Evolutionary conservation across 345 rosid genomes (phyloP).

Genomic region (Erodium maritimum): DNA sequence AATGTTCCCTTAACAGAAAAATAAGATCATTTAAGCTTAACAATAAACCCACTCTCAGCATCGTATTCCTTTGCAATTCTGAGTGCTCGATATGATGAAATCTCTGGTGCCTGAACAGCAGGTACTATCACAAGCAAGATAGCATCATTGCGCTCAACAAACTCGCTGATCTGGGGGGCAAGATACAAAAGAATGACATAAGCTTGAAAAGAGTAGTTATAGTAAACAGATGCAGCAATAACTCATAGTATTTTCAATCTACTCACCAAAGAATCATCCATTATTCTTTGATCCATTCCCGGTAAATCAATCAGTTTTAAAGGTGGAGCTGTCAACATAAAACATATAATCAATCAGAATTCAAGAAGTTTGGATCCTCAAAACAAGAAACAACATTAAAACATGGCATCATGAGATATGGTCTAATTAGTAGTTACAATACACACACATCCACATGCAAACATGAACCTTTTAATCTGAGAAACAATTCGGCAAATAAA

Average conservation of each 20-base stretch:
- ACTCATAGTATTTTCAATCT: constrained; percentile 1
- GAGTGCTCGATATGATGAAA: constrained; percentile 82
- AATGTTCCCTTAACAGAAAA: too few relatives aligned
- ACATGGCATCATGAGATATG: neutral
- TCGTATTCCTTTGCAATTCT: constrained; percentile 89
- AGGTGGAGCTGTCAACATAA: constrained; percentile 69
- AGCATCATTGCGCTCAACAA: constrained; percentile 76
- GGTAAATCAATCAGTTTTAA: constrained; percentile 89
- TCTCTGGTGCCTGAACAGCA: constrained; percentile 82
- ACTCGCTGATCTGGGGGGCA: constrained; percentile 51
- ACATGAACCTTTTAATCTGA: too few relatives aligned
- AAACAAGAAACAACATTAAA: neutral
- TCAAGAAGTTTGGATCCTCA: neutral
- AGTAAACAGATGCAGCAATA: neutral
- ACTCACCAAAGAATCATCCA: constrained; percentile 82
- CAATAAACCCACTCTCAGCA: constrained; percentile 53
- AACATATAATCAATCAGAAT: neutral
- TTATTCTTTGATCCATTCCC: constrained; percentile 90
- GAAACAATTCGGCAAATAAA: neutral
- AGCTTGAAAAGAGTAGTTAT: neutral
- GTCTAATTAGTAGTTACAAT: neutral
- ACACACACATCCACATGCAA: neutral
- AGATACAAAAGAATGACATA: neutral
- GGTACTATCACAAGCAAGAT: constrained; percentile 81
- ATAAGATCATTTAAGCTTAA: constrained; percentile 3